Evolutionary conservation across 768 basidiomycete genomes (phyloP).

Genomic region (Leccinum boreale): DNA sequence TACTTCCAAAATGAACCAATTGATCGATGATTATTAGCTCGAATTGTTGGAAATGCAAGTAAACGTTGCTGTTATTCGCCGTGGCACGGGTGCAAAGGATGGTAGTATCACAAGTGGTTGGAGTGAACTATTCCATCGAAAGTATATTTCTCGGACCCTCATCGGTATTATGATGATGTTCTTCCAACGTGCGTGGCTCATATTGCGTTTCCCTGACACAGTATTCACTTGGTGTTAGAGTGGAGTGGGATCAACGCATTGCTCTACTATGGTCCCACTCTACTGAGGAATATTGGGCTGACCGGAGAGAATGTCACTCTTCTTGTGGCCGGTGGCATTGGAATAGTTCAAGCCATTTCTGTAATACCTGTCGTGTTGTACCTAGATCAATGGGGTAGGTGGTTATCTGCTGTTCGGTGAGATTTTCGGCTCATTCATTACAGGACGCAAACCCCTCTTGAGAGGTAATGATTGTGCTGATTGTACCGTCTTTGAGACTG

Average conservation of each 20-base stretch:
- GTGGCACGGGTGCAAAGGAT: constrained; percentile 25
- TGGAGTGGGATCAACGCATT: constrained; percentile 88
- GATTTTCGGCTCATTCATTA: neutral
- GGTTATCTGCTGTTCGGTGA: neutral
- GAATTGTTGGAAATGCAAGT: constrained; percentile 78
- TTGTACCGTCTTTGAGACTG: neutral
- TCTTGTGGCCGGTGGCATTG: constrained; percentile 74
- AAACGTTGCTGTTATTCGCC: constrained; percentile 52
- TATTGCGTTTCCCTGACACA: neutral
- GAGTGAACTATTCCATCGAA: constrained; percentile 51
- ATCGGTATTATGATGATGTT: constrained; percentile 76
- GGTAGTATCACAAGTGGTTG: constrained; percentile 37
- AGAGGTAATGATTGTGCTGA: constrained; percentile 36
- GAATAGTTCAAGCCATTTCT: constrained; percentile 73
- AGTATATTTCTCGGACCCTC: constrained; percentile 58
- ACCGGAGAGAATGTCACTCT: constrained; percentile 57
- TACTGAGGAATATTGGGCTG: constrained; percentile 63
- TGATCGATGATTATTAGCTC: constrained; percentile 38
- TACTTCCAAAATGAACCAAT: neutral
- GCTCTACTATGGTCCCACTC: constrained; percentile 76
- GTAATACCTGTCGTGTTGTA: constrained; percentile 70
- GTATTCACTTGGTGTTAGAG: constrained; percentile 40
- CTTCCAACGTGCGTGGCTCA: constrained; percentile 64
- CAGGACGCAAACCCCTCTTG: constrained; percentile 65
- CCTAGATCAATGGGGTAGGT: constrained; percentile 62